Conservation (phyloP, 805 yeast genomes). For the Kodamaea leandrae region DNA sequence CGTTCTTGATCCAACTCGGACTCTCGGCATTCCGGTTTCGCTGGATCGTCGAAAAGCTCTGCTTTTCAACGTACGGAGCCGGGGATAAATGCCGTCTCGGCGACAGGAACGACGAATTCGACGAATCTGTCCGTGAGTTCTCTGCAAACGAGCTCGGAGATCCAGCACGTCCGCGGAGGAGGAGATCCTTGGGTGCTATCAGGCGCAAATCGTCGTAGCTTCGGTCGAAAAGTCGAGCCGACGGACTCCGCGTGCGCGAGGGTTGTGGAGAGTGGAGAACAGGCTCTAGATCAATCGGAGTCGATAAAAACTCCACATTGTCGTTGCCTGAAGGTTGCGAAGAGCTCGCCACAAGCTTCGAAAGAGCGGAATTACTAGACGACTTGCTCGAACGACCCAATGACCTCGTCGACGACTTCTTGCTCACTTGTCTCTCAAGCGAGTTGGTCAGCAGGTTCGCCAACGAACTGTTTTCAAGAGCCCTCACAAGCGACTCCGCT, state of each 20-base stretch:
- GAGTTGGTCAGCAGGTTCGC: neutral
- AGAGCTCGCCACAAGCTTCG: neutral
- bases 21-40: constrained; percentile 35
- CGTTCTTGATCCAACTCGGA: constrained; percentile 7
- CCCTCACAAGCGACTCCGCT: neutral
- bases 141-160: constrained; percentile 5
- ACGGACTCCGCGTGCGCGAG: constrained; percentile 30
- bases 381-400: too few relatives aligned
- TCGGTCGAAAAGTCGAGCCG: constrained; percentile 18
- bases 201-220: constrained; percentile 18
- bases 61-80: constrained; percentile 41
- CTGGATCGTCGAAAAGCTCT: constrained; percentile 63
- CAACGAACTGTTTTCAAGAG: neutral
- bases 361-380: neutral
- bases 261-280: constrained; percentile 35
- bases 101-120: constrained; percentile 39
- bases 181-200: constrained; percentile 48
- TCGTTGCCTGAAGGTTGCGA: too few relatives aligned
- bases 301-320: too few relatives aligned
- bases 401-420: too few relatives aligned
- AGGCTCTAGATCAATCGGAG: neutral
- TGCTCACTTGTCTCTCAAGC: too few relatives aligned
- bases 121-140: constrained; percentile 17
- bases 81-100: constrained; percentile 62
- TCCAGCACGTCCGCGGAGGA: constrained; percentile 20